Conservation (phyloP, 2,329 filamentous ascomycete genomes). For the Talaromyces verruculosus region DNA sequence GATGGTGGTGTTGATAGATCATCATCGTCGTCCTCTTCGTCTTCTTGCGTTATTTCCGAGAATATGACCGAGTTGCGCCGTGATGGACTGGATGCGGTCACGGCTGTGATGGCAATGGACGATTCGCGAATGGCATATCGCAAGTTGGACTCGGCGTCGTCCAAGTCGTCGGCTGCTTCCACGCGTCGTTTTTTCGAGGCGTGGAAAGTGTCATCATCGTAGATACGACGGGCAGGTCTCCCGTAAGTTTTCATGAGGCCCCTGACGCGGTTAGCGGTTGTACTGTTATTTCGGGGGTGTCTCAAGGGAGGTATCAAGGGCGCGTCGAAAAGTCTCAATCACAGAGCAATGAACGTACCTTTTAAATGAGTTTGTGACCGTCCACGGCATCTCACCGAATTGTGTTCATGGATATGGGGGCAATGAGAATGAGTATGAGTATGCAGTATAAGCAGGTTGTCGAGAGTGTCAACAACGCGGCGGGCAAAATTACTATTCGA, state of each 20-base stretch:
- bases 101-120: slow-evolving; percentile 42
- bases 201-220: slow-evolving; percentile 46
- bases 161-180: slow-evolving; percentile 35
- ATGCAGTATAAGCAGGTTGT: background rate
- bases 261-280: slow-evolving; percentile 30
- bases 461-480: slow-evolving; percentile 8
- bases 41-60: slow-evolving; percentile 44
- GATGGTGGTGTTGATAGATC: slow-evolving; percentile 53
- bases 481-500: slow-evolving; percentile 15
- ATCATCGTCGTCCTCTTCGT: slow-evolving; percentile 31
- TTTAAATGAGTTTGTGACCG: slow-evolving; percentile 53
- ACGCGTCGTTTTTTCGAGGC: slow-evolving; percentile 50
- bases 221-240: slow-evolving; percentile 49
- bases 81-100: slow-evolving; percentile 47
- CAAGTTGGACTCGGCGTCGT: slow-evolving; percentile 48
- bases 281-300: background rate
- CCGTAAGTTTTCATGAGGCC: slow-evolving; percentile 53
- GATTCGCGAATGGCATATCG: slow-evolving; percentile 52
- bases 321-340: background rate
- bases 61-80: slow-evolving; percentile 48
- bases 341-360: slow-evolving; percentile 34
- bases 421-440: background rate
- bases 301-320: background rate
- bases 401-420: background rate
- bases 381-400: slow-evolving; percentile 48